A percentile compares a stretch with the other conserved stretches of the same genome.
These are phyloP conservation scores for Chaetomiaceae sp. DNA, from an alignment of 2,329 filamentous ascomycete genomes.

Conservation along the genomic window DNA sequence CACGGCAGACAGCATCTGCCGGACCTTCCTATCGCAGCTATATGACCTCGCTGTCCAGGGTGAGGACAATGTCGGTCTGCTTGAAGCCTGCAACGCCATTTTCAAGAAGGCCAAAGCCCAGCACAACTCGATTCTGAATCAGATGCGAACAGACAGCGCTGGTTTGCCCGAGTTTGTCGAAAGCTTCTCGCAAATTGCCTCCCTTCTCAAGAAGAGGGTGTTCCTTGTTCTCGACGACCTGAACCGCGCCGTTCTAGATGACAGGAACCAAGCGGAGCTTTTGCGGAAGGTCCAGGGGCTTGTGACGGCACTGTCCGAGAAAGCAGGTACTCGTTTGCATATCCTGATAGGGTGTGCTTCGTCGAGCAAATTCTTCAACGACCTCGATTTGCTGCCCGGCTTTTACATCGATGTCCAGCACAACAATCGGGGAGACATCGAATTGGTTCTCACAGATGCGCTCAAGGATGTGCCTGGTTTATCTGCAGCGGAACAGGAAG, in stretches of 20 bases:
- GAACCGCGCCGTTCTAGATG: constrained; percentile 9
- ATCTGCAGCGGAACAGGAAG: constrained; percentile 17
- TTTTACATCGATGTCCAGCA: constrained; percentile 8
- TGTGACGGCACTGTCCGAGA: not conserved
- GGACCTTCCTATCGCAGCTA: constrained; percentile 19
- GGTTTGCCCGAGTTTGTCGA: constrained; percentile 21
- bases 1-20: constrained; percentile 20
- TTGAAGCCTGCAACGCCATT: constrained; percentile 23
- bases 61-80: constrained; percentile 15
- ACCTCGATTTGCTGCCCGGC: constrained; percentile 1
- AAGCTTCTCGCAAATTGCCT: constrained; percentile 11
- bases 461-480: constrained; percentile 20
- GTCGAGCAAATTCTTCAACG: constrained; percentile 11
- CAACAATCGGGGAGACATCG: constrained; percentile 17
- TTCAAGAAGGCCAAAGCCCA: constrained; percentile 21
- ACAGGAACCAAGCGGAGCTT: constrained; percentile 20
- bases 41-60: constrained; percentile 19
- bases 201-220: constrained; percentile 14
- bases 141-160: constrained; percentile 12
- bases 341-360: constrained; percentile 17
- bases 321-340: not conserved
- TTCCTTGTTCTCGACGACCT: constrained; percentile 22
- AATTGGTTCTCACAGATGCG: constrained; percentile 6
- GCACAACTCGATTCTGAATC: not conserved
- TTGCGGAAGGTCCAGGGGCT: constrained; percentile 12